These are phyloP conservation scores for Phanerochaete sordida DNA, from an alignment of 768 basidiomycete species.

Conservation along the genomic window DNA sequence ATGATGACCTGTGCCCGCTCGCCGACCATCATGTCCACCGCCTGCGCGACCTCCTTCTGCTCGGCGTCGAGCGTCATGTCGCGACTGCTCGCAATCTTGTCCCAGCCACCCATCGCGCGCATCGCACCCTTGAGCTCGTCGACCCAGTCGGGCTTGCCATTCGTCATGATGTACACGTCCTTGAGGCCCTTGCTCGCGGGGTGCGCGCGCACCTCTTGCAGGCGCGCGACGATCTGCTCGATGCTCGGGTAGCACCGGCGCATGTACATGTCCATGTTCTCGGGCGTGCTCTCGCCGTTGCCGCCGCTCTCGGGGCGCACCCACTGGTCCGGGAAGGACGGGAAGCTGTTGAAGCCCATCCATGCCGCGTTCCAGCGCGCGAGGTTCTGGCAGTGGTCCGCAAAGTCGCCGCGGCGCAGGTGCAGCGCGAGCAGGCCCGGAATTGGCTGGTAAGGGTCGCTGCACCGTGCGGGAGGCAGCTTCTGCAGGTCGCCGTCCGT, in stretches of 20 bases:
- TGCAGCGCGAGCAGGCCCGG: constrained; percentile 43
- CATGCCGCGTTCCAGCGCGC: constrained; percentile 29
- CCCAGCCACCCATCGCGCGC: constrained; percentile 30
- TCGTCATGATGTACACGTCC: constrained; percentile 46
- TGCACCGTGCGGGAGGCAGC: constrained; percentile 8
- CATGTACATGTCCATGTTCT: constrained; percentile 26
- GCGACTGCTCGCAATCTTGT: constrained; percentile 33
- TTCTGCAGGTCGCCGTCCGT: background rate
- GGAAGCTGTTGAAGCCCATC: constrained; percentile 43
- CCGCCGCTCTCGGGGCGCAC: constrained; percentile 23
- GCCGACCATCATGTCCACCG: constrained; percentile 50
- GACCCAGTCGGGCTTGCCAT: constrained; percentile 39
- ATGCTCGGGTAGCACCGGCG: constrained; percentile 40
- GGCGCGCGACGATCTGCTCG: constrained; percentile 36
- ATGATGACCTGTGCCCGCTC: constrained; percentile 43
- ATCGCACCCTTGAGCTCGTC: constrained; percentile 33
- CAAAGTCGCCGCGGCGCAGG: constrained; percentile 48
- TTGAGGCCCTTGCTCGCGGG: constrained; percentile 23
- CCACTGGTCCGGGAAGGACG: constrained; percentile 36
- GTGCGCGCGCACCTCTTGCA: constrained; percentile 28
- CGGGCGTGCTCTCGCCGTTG: constrained; percentile 18
- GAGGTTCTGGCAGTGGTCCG: constrained; percentile 37
- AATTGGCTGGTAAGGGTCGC: constrained; percentile 22
- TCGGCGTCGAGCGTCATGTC: constrained; percentile 39
- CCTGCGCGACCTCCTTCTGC: constrained; percentile 41